A percentile compares a stretch with the other conserved stretches of the same genome.
Evolutionary conservation across 2,329 filamentous ascomycete genomes (phyloP).

Genomic region (Hypoxylon sp.): DNA sequence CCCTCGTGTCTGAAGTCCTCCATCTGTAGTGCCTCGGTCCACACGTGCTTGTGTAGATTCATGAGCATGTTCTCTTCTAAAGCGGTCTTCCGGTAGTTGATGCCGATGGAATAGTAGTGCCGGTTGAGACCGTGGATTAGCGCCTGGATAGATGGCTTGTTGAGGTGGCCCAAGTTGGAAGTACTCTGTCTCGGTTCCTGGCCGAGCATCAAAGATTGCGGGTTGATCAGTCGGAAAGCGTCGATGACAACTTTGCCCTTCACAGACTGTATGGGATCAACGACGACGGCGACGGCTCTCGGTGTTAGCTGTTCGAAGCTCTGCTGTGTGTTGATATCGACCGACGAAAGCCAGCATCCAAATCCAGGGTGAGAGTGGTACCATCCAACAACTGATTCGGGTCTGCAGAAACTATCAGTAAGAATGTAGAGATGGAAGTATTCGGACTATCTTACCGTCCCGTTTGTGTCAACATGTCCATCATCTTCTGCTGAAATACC

Average conservation of each 20-base stretch:
- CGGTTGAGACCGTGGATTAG: conserved; percentile 97
- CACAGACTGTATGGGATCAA: conserved; percentile 98
- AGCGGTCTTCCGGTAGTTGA: conserved; percentile 97
- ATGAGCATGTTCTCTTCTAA: conserved; percentile 99
- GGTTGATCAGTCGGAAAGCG: conserved; percentile 98
- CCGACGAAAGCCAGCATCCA: conserved; percentile 97
- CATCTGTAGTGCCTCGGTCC: conserved; percentile 98
- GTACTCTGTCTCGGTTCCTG: conserved; percentile 98
- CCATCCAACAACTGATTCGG: conserved; percentile 98
- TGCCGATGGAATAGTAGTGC: conserved; percentile 99
- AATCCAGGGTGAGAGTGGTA: conserved; percentile 99
- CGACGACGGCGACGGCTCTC: conserved; percentile 95
- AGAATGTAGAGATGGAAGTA: conserved; percentile 7
- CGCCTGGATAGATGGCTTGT: conserved; percentile 99
- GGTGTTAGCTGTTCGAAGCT: conserved; percentile 99
- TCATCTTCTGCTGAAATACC: conserved; percentile 99
- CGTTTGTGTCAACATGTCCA: conserved; percentile 99
- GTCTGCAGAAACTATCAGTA: conserved; percentile 64
- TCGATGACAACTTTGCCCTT: conserved; percentile 99
- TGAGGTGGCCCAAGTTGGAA: conserved; percentile 95
- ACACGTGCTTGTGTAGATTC: conserved; percentile 99
- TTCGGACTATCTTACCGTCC: conserved; percentile 74
- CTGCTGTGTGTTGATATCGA: conserved; percentile 99
- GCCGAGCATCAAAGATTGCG: conserved; percentile 96
- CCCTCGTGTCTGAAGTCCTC: conserved; percentile 91